A percentile compares a stretch with the other conserved stretches of the same genome.
These are phyloP conservation scores for Claviceps cyperi DNA, from an alignment of 2,329 filamentous ascomycete genomes.

Conservation along the genomic window DNA sequence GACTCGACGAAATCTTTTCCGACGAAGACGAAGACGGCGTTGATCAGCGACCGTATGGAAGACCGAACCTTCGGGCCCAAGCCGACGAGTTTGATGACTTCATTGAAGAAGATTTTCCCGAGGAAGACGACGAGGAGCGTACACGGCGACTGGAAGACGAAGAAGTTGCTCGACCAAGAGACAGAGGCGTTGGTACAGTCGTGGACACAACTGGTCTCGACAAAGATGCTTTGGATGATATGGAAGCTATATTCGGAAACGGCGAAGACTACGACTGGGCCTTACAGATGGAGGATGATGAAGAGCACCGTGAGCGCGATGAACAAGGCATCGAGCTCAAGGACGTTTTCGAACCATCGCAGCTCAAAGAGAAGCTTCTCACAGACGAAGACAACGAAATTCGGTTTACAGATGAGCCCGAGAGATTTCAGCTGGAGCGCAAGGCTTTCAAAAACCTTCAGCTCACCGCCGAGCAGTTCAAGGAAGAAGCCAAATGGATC, in stretches of 20 bases:
- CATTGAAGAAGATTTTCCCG: conserved; percentile 89
- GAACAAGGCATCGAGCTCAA: conserved; percentile 84
- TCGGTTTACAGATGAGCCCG: conserved; percentile 75
- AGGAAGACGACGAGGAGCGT: conserved; percentile 70
- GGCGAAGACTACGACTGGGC: conserved; percentile 95
- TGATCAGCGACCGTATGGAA: conserved; percentile 36
- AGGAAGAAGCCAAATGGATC: conserved; percentile 86
- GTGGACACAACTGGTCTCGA: conserved; percentile 76
- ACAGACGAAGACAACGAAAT: conserved; percentile 93
- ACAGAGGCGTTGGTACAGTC: conserved; percentile 52
- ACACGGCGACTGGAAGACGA: conserved; percentile 68
- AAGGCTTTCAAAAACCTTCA: conserved; percentile 75
- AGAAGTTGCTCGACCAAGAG: conserved; percentile 71
- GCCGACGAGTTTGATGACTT: conserved; percentile 86
- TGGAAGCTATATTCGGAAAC: conserved; percentile 90
- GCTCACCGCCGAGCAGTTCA: conserved; percentile 70
- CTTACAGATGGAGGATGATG: conserved; percentile 72
- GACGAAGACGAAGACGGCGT: conserved; percentile 73
- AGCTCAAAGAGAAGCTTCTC: conserved; percentile 83
- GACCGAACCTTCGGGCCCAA: conserved; percentile 41
- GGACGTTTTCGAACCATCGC: conserved; percentile 94
- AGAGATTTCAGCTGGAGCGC: conserved; percentile 84
- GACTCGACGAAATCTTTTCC: conserved; percentile 84
- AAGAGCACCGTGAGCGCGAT: conserved; percentile 63
- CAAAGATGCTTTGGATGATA: conserved; percentile 85